Base-by-base conservation (phyloP, 1,139 yeast species). In the Yamadazyma buinensis region DNA sequence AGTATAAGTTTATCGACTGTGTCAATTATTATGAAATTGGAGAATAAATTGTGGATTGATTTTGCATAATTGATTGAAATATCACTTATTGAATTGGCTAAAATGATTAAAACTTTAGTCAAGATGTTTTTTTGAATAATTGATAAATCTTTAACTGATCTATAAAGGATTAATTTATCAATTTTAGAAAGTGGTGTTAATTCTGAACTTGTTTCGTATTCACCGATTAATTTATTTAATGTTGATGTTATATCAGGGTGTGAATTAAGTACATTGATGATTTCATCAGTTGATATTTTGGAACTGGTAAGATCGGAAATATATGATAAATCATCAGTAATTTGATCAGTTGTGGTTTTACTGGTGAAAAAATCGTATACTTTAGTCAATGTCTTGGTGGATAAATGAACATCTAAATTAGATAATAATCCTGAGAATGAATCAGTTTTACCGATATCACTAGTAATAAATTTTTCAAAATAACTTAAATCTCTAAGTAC, bases 401-500 rank as follows among this genome's bases (percentile, higher is more conserved):
- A 48, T 20, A 65, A 46, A 9, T 44, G 40, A 10, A 32, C 12
- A n/a, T 33, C 38, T 13, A 46, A 36, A 8, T 28, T 20, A 3
- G 23, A 18, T 7, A 46, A 29, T 9, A 37, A 12, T 5, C 21
- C 11, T 25, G 35, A 36, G 17, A 46, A 34, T 2, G 14, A 13
- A 28, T 51, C 48, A 26, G 48, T 44, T 10, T 49, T 23, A 18
- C 41, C 20, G 10, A 29, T 34, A 27, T 49, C 44, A 11, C 50
- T 22, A 15, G 42, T 23, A 11, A 29, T 36, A 23, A 61, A 53
- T 1, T 42, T 31, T 37, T 68, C 72, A 40, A 52, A 64, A 36
- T 43, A 48, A 44, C 64, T 69, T 0, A 68, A 52, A 5, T 55
- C 53, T 38, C 72, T 51, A 36, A 52, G 55, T 3, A 62, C 36